These are phyloP conservation scores for Nakataea oryzae DNA, from an alignment of 2,329 filamentous ascomycete species.

Conservation along the genomic window DNA sequence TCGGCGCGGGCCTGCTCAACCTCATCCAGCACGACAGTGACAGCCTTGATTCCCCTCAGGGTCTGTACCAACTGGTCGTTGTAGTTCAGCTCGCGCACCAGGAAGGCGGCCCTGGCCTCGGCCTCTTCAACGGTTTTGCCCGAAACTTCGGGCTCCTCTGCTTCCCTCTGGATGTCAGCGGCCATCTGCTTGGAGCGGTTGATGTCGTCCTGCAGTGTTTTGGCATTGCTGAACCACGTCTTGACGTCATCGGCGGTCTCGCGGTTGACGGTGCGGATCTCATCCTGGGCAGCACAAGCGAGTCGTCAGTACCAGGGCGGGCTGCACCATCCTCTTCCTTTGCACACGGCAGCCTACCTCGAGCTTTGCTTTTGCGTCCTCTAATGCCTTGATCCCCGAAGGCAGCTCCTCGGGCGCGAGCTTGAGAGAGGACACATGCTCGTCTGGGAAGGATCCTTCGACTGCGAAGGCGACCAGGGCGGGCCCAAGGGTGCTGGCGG, in stretches of 20 bases:
- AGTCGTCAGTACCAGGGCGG: not conserved
- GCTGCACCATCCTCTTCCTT: not conserved
- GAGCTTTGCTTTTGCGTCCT: conserved; percentile 29
- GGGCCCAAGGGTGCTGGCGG: conserved; percentile 25
- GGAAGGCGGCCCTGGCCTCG: conserved; percentile 43
- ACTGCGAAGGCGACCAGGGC: conserved; percentile 55
- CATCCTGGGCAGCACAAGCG: conserved; percentile 18
- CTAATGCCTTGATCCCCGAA: conserved; percentile 28
- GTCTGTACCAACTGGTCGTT: conserved; percentile 43
- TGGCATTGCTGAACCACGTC: conserved; percentile 77
- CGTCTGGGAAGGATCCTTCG: conserved; percentile 34
- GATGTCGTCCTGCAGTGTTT: conserved; percentile 77
- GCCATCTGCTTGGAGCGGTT: conserved; percentile 69
- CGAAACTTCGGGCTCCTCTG: conserved; percentile 50
- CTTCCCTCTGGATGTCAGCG: conserved; percentile 67
- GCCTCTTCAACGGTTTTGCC: conserved; percentile 42
- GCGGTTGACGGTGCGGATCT: conserved; percentile 67
- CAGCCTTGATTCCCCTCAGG: conserved; percentile 40
- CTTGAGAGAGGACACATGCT: conserved; percentile 27
- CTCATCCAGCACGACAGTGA: conserved; percentile 50
- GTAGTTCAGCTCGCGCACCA: conserved; percentile 47
- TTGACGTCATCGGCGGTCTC: conserved; percentile 71
- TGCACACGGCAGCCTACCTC: conserved; percentile 23
- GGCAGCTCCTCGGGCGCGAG: conserved; percentile 24
- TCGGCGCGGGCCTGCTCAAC: conserved; percentile 49